Percentiles rank a stretch among this genome's conserved stretches.
Conservation (phyloP, 1,139 yeast genomes). For the Hanseniaspora sp. region DNA sequence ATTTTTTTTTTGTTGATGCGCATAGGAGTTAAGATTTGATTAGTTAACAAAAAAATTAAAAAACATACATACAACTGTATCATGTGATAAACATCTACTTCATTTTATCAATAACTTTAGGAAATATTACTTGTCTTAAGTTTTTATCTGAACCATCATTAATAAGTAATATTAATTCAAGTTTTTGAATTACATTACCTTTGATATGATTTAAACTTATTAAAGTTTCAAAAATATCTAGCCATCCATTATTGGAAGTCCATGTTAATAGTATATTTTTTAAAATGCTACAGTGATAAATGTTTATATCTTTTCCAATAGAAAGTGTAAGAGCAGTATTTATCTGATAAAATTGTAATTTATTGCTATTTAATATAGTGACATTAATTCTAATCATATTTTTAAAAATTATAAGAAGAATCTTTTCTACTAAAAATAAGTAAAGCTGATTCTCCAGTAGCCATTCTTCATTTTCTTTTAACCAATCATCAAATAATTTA, state of each 20-base stretch:
- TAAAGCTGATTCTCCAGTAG: constrained; percentile 4
- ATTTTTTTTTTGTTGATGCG: too few relatives aligned
- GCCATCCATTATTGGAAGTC: constrained; percentile 3
- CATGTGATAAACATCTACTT: not conserved
- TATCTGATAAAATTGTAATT: not conserved
- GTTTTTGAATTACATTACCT: constrained; percentile 5
- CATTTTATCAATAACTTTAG: constrained; percentile 4
- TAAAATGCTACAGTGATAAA: not conserved
- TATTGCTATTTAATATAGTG: not conserved
- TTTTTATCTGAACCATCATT: constrained; percentile 4
- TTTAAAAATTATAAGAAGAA: constrained; percentile 6
- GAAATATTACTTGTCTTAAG: constrained; percentile 2
- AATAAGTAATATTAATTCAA: not conserved
- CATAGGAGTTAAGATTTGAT: too few relatives aligned
- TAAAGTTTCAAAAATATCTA: constrained; percentile 11
- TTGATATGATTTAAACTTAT: constrained; percentile 7
- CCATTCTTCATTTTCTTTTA: not conserved
- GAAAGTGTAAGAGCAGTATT: not conserved
- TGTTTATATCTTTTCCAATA: not conserved
- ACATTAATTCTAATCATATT: constrained; percentile 10
- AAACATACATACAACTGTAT: too few relatives aligned
- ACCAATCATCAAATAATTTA: constrained; percentile 11
- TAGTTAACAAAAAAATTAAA: too few relatives aligned
- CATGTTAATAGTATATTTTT: not conserved
- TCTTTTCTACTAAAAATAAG: constrained; percentile 5